These are phyloP conservation scores for Trichoderma sp. DNA, from an alignment of 2,329 filamentous ascomycete genomes.

Conservation along the genomic window DNA sequence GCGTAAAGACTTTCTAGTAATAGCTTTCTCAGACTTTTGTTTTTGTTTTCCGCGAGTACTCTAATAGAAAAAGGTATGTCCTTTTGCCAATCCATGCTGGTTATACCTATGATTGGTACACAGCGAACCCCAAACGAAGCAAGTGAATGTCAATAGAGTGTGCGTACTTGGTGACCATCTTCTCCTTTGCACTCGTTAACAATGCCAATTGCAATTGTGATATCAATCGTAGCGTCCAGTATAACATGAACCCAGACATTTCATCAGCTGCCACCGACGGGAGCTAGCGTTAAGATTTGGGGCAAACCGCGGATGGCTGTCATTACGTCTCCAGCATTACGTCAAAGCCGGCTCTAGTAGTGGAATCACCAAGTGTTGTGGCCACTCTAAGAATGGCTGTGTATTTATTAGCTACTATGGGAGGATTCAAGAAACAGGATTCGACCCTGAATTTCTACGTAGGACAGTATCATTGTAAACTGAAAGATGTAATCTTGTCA, in stretches of 20 bases:
- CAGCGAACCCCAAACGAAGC: no score
- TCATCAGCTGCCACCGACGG: slow-evolving; percentile 27
- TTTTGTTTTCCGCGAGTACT: no score
- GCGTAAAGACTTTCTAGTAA: no score
- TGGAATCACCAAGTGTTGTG: slow-evolving; percentile 20
- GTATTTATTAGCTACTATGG: no score
- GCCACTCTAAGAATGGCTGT: no score
- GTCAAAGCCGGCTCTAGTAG: slow-evolving; percentile 27
- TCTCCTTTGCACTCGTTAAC: not conserved
- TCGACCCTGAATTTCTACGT: not conserved
- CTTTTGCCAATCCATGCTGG: no score
- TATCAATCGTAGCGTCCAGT: slow-evolving; percentile 26
- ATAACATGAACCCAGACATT: slow-evolving; percentile 26
- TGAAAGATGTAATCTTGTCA: slow-evolving; percentile 43
- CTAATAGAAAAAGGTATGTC: no score
- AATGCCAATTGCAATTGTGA: slow-evolving; percentile 9
- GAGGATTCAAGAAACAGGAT: not conserved
- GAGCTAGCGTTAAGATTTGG: slow-evolving; percentile 26
- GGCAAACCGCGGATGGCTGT: slow-evolving; percentile 27
- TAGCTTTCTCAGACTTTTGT: no score
- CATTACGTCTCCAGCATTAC: slow-evolving; percentile 28
- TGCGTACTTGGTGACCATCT: no score
- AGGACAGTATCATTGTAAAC: slow-evolving; percentile 1
- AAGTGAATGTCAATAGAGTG: no score
- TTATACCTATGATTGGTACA: no score